phyloP scores from a whole-genome alignment of 768 basidiomycete genomes.

The Pilatotrama ljubarskyi region DNA sequence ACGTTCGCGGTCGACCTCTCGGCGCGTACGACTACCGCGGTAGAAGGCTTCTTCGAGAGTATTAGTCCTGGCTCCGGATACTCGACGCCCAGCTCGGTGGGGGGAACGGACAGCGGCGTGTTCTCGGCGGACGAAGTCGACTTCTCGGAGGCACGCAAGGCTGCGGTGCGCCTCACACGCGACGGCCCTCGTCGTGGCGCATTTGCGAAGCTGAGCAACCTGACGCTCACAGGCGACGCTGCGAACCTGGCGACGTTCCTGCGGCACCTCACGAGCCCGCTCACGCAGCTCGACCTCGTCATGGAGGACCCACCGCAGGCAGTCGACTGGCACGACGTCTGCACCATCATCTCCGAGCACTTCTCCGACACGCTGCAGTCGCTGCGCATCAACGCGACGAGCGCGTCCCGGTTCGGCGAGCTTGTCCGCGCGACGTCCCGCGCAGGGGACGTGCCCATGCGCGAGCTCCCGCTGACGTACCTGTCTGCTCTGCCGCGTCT shows the following conservation, averaged over 20 bases:
- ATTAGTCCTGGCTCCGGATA: constrained; percentile 64
- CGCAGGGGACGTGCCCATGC: constrained; percentile 57
- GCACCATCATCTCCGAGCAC: constrained; percentile 58
- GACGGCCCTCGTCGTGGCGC: constrained; percentile 56
- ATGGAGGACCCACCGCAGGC: constrained; percentile 79
- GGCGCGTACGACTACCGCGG: constrained; percentile 62
- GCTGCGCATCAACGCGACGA: constrained; percentile 62
- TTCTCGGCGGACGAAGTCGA: constrained; percentile 79
- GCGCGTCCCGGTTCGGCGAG: constrained; percentile 77
- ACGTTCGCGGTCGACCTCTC: constrained; percentile 72
- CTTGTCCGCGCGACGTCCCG: constrained; percentile 75
- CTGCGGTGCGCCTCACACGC: constrained; percentile 61
- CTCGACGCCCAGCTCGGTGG: constrained; percentile 66
- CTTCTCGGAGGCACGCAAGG: constrained; percentile 73
- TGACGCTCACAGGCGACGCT: constrained; percentile 71
- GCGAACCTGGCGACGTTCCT: constrained; percentile 72
- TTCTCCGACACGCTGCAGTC: constrained; percentile 61
- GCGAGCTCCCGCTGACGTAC: constrained; percentile 61
- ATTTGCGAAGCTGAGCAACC: constrained; percentile 56
- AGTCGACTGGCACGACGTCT: constrained; percentile 76
- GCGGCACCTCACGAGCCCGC: constrained; percentile 62
- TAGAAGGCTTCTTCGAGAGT: constrained; percentile 82
- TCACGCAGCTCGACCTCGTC: constrained; percentile 69
- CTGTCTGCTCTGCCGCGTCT: constrained; percentile 55
- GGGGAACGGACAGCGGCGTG: constrained; percentile 72